Percentiles rank a stretch among this genome's conserved stretches.
phyloP scores from a whole-genome alignment of 495 filamentous ascomycete genomes.

The Jackrogersella minutella region DNA sequence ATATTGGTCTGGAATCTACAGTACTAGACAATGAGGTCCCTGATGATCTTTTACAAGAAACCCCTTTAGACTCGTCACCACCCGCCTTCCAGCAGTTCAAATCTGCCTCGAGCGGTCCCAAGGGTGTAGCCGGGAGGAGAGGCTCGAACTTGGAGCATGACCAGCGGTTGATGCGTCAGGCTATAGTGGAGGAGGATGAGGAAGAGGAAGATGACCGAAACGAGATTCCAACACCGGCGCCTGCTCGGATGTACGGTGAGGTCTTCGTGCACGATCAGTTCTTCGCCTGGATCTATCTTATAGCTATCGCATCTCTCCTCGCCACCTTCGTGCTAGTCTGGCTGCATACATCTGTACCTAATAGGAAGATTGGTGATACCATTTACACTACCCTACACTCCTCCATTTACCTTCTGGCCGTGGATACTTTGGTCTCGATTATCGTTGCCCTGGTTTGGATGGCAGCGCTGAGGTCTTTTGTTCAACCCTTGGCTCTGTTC shows the following conservation, averaged over 20 bases:
- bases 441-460: slow-evolving; percentile 91
- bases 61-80: slow-evolving; percentile 71
- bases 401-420: slow-evolving; percentile 86
- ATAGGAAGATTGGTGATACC: slow-evolving; percentile 78
- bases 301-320: slow-evolving; percentile 81
- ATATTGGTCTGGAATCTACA: slow-evolving; percentile 80
- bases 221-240: slow-evolving; percentile 37
- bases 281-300: slow-evolving; percentile 90
- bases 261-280: slow-evolving; percentile 78
- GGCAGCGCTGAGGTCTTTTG: slow-evolving; percentile 83
- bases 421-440: slow-evolving; percentile 90
- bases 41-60: slow-evolving; percentile 64
- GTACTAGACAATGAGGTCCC: slow-evolving; percentile 67
- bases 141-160: slow-evolving; percentile 45
- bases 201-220: slow-evolving; percentile 36
- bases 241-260: slow-evolving; percentile 51
- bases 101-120: slow-evolving; percentile 41
- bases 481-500: slow-evolving; percentile 77
- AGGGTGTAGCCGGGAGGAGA: slow-evolving; percentile 25
- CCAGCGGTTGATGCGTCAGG: slow-evolving; percentile 42
- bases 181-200: slow-evolving; percentile 46
- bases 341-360: slow-evolving; percentile 79
- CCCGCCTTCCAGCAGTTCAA: slow-evolving; percentile 86
- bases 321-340: slow-evolving; percentile 87
- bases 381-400: slow-evolving; percentile 88